Percentiles rank a stretch among this genome's conserved stretches.
phyloP scores from a whole-genome alignment of 1,284 basidiomycete species.

The Vanrija pseudolonga region DNA sequence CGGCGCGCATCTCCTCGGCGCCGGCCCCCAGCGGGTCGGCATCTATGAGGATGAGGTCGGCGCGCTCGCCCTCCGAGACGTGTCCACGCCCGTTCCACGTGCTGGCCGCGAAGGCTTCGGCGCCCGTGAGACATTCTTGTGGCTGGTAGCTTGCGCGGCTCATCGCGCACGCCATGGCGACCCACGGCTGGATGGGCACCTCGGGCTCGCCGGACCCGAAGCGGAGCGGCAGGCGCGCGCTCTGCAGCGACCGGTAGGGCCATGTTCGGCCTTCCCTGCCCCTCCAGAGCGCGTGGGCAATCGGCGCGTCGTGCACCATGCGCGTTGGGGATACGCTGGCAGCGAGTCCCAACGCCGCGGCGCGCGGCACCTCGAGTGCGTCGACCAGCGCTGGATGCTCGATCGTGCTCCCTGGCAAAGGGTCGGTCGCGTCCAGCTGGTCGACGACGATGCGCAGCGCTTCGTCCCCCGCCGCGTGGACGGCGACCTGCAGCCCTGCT shows the following conservation, averaged over 20 bases:
- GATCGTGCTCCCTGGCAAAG: conserved; percentile 28
- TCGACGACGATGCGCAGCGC: conserved; percentile 30
- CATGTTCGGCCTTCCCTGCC: conserved; percentile 30
- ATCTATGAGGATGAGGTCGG: conserved; percentile 30
- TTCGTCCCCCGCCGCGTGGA: conserved; percentile 41
- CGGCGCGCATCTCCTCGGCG: conserved; percentile 26
- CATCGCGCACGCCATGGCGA: conserved; percentile 35
- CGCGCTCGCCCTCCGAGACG: conserved; percentile 23
- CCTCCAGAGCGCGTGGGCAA: conserved; percentile 32
- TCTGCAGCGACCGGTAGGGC: conserved; percentile 27
- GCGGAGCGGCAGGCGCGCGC: conserved; percentile 27
- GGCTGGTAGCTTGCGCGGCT: conserved; percentile 13
- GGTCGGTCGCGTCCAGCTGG: conserved; percentile 4
- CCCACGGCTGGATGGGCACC: conserved; percentile 37
- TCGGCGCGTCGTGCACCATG: conserved; percentile 37
- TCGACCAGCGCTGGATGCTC: conserved; percentile 39
- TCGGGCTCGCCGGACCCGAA: conserved; percentile 38
- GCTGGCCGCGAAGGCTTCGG: conserved; percentile 19
- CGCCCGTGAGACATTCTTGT: conserved; percentile 16
- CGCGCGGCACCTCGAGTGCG: conserved; percentile 26
- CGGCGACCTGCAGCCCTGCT: conserved; percentile 28
- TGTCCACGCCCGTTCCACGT: conserved; percentile 1
- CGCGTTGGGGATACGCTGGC: conserved; percentile 40
- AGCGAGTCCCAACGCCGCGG: conserved; percentile 25
- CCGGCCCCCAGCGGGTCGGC: conserved; percentile 26